Evolutionary conservation across 495 filamentous ascomycete genomes (phyloP).

Genomic region (Letharia columbiana): DNA sequence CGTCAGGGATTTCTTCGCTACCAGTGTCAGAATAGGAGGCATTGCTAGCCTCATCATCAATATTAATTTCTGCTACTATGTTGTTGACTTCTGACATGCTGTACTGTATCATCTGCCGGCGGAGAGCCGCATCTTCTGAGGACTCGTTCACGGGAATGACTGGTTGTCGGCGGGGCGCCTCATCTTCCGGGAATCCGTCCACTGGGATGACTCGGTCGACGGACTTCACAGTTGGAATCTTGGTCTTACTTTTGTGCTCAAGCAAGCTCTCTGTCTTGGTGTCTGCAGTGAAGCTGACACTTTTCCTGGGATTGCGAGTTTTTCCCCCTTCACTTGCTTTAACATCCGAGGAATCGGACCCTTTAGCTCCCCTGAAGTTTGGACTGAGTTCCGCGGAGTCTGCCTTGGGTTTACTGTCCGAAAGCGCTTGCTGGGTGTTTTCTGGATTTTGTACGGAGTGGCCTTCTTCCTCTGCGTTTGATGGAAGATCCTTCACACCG

Average conservation of each 20-base stretch:
- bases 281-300: conserved; percentile 19
- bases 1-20: conserved; percentile 44
- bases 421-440: not conserved
- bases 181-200: conserved; percentile 70
- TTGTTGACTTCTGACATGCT: conserved; percentile 74
- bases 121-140: conserved; percentile 66
- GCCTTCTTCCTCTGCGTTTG: conserved; percentile 12
- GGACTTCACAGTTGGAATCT: not conserved
- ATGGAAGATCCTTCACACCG: conserved; percentile 49
- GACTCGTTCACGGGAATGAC: conserved; percentile 55
- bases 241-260: conserved; percentile 7
- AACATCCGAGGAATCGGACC: not conserved
- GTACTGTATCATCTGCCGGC: conserved; percentile 88
- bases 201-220: conserved; percentile 33
- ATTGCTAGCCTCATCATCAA: conserved; percentile 62
- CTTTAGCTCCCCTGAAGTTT: not conserved
- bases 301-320: conserved; percentile 20
- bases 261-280: not conserved
- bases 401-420: not conserved
- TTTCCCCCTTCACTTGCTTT: not conserved
- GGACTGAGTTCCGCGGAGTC: not conserved
- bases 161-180: conserved; percentile 59
- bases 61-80: conserved; percentile 84
- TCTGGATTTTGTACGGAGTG: not conserved
- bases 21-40: conserved; percentile 37